Evolutionary conservation across 2,329 filamentous ascomycete genomes (phyloP).

Genomic region (Shiraia bambusicola): DNA sequence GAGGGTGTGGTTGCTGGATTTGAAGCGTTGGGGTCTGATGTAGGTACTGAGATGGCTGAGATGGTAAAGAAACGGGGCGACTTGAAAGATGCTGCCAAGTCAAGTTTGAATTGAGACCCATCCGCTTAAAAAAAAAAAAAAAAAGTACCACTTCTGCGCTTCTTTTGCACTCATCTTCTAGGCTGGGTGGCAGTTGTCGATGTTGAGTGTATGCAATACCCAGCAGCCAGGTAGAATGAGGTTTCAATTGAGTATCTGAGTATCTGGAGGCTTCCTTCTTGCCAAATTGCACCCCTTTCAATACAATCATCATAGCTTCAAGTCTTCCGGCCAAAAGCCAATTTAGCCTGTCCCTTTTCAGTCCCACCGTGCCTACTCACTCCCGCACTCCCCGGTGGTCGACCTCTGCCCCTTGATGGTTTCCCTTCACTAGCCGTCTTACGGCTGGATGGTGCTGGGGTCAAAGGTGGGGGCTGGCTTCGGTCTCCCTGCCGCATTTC

Average conservation of each 20-base stretch:
- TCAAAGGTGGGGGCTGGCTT: conserved; percentile 4
- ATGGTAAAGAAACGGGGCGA: conserved; percentile 34
- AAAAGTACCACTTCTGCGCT: too few relatives aligned
- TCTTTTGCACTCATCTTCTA: too few relatives aligned
- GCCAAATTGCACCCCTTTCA: too few relatives aligned
- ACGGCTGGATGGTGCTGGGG: conserved; percentile 1
- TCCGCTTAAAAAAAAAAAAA: too few relatives aligned
- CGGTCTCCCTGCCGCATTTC: conserved; percentile 47
- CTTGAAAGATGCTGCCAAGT: not conserved
- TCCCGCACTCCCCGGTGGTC: conserved; percentile 35
- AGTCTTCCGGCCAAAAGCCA: conserved; percentile 45
- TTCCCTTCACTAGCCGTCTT: conserved; percentile 18
- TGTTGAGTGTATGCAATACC: too few relatives aligned
- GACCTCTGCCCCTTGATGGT: conserved; percentile 36
- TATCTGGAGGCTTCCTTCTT: too few relatives aligned
- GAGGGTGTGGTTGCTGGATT: conserved; percentile 62
- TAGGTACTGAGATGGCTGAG: conserved; percentile 31
- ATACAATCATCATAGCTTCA: conserved; percentile 5
- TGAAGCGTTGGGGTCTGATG: conserved; percentile 44
- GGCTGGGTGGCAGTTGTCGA: too few relatives aligned
- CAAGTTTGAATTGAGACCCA: not conserved
- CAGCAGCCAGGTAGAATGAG: too few relatives aligned
- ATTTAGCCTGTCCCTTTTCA: conserved; percentile 49
- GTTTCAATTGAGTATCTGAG: too few relatives aligned
- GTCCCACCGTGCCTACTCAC: conserved; percentile 16